These are phyloP conservation scores for Hypoxylon lienhwacheense DNA, from an alignment of 495 filamentous ascomycete species.

Conservation along the genomic window DNA sequence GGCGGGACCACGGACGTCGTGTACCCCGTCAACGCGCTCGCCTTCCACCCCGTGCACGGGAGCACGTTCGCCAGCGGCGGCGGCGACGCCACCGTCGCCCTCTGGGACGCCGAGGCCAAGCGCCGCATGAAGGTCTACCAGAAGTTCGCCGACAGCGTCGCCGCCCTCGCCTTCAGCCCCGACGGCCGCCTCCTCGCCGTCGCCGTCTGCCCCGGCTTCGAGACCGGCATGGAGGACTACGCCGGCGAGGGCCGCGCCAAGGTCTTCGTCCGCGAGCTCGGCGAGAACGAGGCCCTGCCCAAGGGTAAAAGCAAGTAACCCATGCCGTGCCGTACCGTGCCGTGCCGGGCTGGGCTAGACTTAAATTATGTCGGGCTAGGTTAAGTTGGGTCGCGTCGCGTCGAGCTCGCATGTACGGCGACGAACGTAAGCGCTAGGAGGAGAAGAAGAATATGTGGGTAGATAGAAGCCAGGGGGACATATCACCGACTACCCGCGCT, in stretches of 20 bases:
- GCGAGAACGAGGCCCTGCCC: slow-evolving; percentile 83
- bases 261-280: slow-evolving; percentile 79
- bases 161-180: slow-evolving; percentile 71
- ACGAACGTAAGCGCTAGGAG: too few relatives aligned
- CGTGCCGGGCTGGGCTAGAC: too few relatives aligned
- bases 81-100: slow-evolving; percentile 88
- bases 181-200: slow-evolving; percentile 85
- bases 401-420: too few relatives aligned
- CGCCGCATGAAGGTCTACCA: slow-evolving; percentile 88
- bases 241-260: slow-evolving; percentile 68
- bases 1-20: slow-evolving; percentile 66
- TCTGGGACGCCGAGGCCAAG: slow-evolving; percentile 95
- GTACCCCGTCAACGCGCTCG: slow-evolving; percentile 90
- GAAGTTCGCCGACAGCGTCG: slow-evolving; percentile 75
- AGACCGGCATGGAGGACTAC: slow-evolving; percentile 82
- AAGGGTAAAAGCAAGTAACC: slow-evolving; percentile 65
- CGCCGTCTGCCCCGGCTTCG: slow-evolving; percentile 85
- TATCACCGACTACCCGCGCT: too few relatives aligned
- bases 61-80: slow-evolving; percentile 87
- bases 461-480: too few relatives aligned
- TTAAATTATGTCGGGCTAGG: too few relatives aligned
- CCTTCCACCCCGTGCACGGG: slow-evolving; percentile 88
- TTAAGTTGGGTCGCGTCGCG: too few relatives aligned
- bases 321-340: too few relatives aligned
- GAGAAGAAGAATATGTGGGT: too few relatives aligned